Evolutionary conservation across 257 asterid species (phyloP).

Genomic region (Asclepias syriaca): DNA sequence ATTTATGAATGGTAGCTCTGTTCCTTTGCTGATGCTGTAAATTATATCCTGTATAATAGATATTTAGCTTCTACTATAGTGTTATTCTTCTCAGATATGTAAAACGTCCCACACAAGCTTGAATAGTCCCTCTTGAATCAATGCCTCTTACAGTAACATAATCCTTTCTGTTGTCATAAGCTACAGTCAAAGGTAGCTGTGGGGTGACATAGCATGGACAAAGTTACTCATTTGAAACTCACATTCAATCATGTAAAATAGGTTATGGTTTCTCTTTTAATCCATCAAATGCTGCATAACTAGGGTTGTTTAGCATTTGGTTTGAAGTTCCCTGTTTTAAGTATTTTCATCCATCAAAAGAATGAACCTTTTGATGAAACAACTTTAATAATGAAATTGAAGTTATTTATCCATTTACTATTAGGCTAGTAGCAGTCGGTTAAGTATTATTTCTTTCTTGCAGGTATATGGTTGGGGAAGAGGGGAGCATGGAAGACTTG

Average conservation of each 20-base stretch:
- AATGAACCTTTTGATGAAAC: background rate
- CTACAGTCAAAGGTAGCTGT: background rate
- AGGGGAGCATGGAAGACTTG: slow-evolving; percentile 99
- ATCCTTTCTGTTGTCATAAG: background rate
- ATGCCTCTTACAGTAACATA: background rate
- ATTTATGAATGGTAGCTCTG: background rate
- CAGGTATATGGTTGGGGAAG: slow-evolving; percentile 99
- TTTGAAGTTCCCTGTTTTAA: background rate
- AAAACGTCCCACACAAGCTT: background rate
- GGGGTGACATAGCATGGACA: background rate
- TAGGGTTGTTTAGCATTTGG: background rate
- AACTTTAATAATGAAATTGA: background rate
- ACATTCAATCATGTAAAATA: background rate
- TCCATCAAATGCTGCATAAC: background rate
- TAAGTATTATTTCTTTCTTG: slow-evolving; percentile 12
- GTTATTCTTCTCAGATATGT: background rate
- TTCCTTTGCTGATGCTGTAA: background rate
- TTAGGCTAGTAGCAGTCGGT: background rate
- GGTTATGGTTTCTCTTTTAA: background rate
- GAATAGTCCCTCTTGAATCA: background rate
- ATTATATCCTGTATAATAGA: background rate
- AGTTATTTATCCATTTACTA: background rate
- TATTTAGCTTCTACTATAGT: background rate
- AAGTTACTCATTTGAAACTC: background rate
- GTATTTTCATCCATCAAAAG: background rate